Percentiles rank a stretch among this genome's conserved stretches.
phyloP scores from a whole-genome alignment of 805 yeast genomes.

The Lipomyces starkeyi region DNA sequence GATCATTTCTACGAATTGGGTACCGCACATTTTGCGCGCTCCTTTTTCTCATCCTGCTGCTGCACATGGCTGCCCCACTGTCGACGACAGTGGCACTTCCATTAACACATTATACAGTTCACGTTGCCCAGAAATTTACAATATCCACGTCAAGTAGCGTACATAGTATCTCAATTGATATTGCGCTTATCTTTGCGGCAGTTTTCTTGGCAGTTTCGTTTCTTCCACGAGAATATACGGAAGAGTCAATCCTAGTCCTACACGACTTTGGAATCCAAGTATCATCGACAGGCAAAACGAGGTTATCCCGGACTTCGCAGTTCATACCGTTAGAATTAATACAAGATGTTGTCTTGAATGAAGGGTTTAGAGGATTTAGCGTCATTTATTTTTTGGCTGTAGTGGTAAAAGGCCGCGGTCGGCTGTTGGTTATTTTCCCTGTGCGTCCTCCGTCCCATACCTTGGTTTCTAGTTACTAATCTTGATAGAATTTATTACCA shows the following conservation, averaged over 20 bases:
- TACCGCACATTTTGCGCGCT: constrained; percentile 3
- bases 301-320: constrained; percentile 26
- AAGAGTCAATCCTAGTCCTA: constrained; percentile 42
- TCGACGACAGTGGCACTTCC: background rate
- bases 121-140: constrained; percentile 1
- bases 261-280: constrained; percentile 44
- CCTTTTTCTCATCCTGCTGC: constrained; percentile 7
- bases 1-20: background rate
- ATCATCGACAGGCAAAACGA: constrained; percentile 51
- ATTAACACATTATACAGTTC: background rate
- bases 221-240: constrained; percentile 17
- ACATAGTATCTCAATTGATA: constrained; percentile 1
- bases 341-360: constrained; percentile 57
- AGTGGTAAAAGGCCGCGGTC: constrained; percentile 46
- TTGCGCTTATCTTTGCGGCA: constrained; percentile 5
- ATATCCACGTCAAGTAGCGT: background rate
- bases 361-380: constrained; percentile 58
- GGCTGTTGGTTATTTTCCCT: constrained; percentile 37
- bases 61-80: constrained; percentile 2
- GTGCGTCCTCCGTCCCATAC: constrained; percentile 14
- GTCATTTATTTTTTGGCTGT: constrained; percentile 57
- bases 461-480: background rate
- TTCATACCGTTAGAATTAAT: constrained; percentile 55
- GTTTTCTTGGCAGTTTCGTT: constrained; percentile 6
- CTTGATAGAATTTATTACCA: constrained; percentile 24